A percentile compares a stretch with the other conserved stretches of the same genome.
phyloP scores from a whole-genome alignment of 2,329 filamentous ascomycete genomes.

The Penicillium sp. region DNA sequence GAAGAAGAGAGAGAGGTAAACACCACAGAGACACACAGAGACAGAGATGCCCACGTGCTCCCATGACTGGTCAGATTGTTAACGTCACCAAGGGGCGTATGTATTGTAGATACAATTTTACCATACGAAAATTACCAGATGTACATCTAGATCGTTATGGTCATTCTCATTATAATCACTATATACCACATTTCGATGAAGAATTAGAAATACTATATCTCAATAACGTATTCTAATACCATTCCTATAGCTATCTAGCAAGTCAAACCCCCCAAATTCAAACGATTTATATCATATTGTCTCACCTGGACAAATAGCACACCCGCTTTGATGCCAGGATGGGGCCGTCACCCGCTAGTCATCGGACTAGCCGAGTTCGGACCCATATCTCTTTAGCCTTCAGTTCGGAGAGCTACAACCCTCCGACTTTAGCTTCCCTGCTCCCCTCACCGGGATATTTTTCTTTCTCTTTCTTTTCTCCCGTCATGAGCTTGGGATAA shows the following conservation, averaged over 20 bases:
- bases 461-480: slow-evolving; percentile 5
- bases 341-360: slow-evolving; percentile 13
- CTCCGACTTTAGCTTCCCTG: background rate
- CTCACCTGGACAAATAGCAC: background rate
- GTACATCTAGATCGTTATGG: background rate
- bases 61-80: slow-evolving; percentile 2
- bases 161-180: no score
- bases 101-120: background rate
- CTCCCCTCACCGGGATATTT: background rate
- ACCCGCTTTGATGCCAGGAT: background rate
- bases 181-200: background rate
- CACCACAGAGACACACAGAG: background rate
- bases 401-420: slow-evolving; percentile 5
- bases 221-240: background rate
- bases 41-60: slow-evolving; percentile 5
- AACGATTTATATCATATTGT: background rate
- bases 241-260: rapidly evolving
- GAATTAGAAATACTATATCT: background rate
- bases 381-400: background rate
- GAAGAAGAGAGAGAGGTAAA: background rate
- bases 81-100: background rate
- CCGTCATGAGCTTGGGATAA: slow-evolving; percentile 8
- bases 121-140: background rate
- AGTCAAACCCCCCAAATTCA: background rate
- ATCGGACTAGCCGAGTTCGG: slow-evolving; percentile 9